Percentiles rank a stretch among this genome's conserved stretches.
Conservation (phyloP, 1,284 basidiomycete genomes). For the Tylopilus sp. region DNA sequence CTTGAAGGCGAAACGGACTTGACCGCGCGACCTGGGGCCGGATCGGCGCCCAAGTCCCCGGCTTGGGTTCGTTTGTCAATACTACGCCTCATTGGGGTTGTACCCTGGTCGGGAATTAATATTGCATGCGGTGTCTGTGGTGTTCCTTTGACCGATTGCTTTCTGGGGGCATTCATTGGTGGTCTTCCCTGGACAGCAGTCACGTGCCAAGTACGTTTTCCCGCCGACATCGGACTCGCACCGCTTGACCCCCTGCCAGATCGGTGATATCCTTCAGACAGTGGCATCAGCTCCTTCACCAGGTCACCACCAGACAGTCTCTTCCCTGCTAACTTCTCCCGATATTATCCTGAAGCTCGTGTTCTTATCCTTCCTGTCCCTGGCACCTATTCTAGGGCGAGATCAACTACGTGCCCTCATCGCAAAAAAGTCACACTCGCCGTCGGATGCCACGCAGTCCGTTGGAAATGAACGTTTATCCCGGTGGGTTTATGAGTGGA, state of each 20-base stretch:
- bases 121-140: constrained; percentile 88
- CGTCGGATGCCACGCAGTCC: constrained; percentile 20
- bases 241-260: constrained; percentile 38
- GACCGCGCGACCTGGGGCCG: too few species aligned
- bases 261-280: constrained; percentile 78
- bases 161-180: constrained; percentile 76
- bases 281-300: constrained; percentile 64
- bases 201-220: constrained; percentile 66
- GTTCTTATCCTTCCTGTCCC: constrained; percentile 66
- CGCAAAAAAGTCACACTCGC: constrained; percentile 35
- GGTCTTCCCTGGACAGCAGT: constrained; percentile 78
- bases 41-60: constrained; percentile 44
- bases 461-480: constrained; percentile 39
- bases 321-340: constrained; percentile 65
- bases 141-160: constrained; percentile 69
- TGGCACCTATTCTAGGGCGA: constrained; percentile 72
- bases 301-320: constrained; percentile 63
- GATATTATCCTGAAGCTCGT: constrained; percentile 68
- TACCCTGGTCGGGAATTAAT: constrained; percentile 93
- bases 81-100: constrained; percentile 81
- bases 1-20: constrained; percentile 50
- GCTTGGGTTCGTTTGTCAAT: constrained; percentile 82
- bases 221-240: constrained; percentile 12
- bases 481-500: constrained; percentile 58
- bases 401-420: constrained; percentile 56